phyloP scores from a whole-genome alignment of 2,329 filamentous ascomycete species.

The Madurella fahalii region DNA sequence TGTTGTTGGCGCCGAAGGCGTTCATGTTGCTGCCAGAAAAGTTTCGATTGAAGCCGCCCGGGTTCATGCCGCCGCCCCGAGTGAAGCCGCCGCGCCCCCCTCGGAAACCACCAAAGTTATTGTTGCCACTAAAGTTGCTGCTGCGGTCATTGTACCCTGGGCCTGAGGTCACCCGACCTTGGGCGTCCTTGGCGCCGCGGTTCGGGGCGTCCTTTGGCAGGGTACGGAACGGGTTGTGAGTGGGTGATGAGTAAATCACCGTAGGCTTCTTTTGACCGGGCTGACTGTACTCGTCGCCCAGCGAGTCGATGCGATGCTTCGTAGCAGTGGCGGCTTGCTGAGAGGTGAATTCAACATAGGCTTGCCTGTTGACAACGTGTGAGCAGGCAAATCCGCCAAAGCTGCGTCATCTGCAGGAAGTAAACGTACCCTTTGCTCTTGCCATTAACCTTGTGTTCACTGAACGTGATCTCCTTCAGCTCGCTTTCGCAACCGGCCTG shows the following conservation, averaged over 20 bases:
- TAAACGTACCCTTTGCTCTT: slow-evolving; percentile 88
- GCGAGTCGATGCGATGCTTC: slow-evolving; percentile 74
- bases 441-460: slow-evolving; percentile 97
- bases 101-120: slow-evolving; percentile 42
- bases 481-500: slow-evolving; percentile 78
- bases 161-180: slow-evolving; percentile 50
- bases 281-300: slow-evolving; percentile 48
- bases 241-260: slow-evolving; percentile 70
- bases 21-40: slow-evolving; percentile 39
- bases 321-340: slow-evolving; percentile 80
- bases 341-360: slow-evolving; percentile 79
- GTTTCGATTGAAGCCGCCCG: slow-evolving; percentile 41
- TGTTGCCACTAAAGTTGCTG: slow-evolving; percentile 37
- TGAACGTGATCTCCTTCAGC: slow-evolving; percentile 90
- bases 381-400: not conserved
- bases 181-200: slow-evolving; percentile 60
- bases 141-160: slow-evolving; percentile 45
- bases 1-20: slow-evolving; percentile 37
- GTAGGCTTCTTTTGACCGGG: slow-evolving; percentile 64
- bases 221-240: slow-evolving; percentile 83
- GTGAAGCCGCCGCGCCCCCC: slow-evolving; percentile 46
- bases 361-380: slow-evolving; percentile 48
- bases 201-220: slow-evolving; percentile 81
- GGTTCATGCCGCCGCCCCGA: slow-evolving; percentile 46
- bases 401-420: too few species aligned